A percentile compares a stretch with the other conserved stretches of the same genome.
Evolutionary conservation across 2,329 filamentous ascomycete genomes (phyloP).

Genomic region (Pestalotiopsis sp.): DNA sequence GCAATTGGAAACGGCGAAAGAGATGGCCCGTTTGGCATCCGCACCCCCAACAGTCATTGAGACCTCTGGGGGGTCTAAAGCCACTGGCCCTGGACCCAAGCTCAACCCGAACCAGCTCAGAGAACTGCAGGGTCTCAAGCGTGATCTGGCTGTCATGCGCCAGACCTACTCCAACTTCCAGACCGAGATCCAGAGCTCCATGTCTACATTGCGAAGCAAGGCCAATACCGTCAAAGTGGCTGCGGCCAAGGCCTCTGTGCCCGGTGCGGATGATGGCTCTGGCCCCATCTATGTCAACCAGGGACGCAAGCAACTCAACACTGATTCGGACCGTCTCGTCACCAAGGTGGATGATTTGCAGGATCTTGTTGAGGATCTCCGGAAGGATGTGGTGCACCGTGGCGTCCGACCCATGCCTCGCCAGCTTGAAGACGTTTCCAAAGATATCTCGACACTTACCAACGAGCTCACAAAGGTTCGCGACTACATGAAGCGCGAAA

Average conservation of each 20-base stretch:
- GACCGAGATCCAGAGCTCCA: constrained; percentile 83
- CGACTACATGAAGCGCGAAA: constrained; percentile 87
- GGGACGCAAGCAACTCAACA: constrained; percentile 83
- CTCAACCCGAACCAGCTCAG: constrained; percentile 64
- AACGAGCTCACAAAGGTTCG: constrained; percentile 93
- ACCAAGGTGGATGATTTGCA: constrained; percentile 95
- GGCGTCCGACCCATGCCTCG: constrained; percentile 89
- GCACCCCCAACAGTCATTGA: constrained; percentile 48
- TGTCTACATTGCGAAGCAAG: constrained; percentile 80
- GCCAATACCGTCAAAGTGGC: constrained; percentile 78
- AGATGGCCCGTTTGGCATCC: constrained; percentile 67
- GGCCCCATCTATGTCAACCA: constrained; percentile 83
- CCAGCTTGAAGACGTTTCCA: constrained; percentile 85
- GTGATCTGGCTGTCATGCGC: constrained; percentile 86
- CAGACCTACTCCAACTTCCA: constrained; percentile 94
- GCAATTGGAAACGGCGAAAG: constrained; percentile 86
- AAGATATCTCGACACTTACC: constrained; percentile 79
- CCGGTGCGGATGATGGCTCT: constrained; percentile 73
- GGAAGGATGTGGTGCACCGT: constrained; percentile 92
- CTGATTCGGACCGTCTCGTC: constrained; percentile 89
- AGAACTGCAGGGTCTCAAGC: constrained; percentile 80
- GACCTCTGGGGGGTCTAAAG: constrained; percentile 46
- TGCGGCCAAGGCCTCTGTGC: constrained; percentile 70
- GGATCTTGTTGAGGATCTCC: constrained; percentile 92
- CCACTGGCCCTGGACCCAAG: constrained; percentile 33